phyloP scores from a whole-genome alignment of 1,284 basidiomycete species.

The Ganoderma lingzhi region DNA sequence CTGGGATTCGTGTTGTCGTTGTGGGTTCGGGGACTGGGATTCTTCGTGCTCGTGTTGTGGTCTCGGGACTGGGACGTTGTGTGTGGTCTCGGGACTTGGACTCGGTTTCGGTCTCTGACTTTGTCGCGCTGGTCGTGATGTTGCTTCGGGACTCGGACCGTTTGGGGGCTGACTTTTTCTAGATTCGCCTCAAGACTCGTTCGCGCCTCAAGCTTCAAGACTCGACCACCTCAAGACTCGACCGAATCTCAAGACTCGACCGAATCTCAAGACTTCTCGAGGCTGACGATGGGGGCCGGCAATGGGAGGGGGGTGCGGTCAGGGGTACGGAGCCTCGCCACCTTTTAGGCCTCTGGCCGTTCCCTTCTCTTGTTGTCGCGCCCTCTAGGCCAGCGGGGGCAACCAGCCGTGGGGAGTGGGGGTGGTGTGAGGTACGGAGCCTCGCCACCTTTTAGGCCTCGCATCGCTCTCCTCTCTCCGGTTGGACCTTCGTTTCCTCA shows the following conservation, averaged over 20 bases:
- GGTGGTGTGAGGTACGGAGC: conserved; percentile 3
- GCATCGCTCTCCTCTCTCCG: not conserved
- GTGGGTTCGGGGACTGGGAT: not conserved
- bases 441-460: conserved; percentile 6
- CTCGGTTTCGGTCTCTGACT: not conserved
- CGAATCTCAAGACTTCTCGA: not conserved
- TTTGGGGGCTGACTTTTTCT: not conserved
- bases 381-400: conserved; percentile 1
- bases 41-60: not conserved
- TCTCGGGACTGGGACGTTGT: not conserved
- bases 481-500: not conserved
- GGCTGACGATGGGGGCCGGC: conserved; percentile 5
- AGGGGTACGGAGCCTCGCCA: conserved; percentile 9
- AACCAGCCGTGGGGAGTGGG: not conserved
- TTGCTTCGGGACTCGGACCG: conserved; percentile 1
- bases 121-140: conserved; percentile 2
- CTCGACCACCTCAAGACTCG: not conserved
- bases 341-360: not conserved
- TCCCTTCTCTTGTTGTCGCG: not conserved
- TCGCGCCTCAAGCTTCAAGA: not conserved
- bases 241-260: not conserved
- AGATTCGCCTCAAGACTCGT: not conserved
- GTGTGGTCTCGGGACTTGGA: conserved; percentile 1
- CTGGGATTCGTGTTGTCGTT: not conserved
- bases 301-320: not conserved